phyloP scores from a whole-genome alignment of 768 basidiomycete genomes.

The Lentinula aciculospora region DNA sequence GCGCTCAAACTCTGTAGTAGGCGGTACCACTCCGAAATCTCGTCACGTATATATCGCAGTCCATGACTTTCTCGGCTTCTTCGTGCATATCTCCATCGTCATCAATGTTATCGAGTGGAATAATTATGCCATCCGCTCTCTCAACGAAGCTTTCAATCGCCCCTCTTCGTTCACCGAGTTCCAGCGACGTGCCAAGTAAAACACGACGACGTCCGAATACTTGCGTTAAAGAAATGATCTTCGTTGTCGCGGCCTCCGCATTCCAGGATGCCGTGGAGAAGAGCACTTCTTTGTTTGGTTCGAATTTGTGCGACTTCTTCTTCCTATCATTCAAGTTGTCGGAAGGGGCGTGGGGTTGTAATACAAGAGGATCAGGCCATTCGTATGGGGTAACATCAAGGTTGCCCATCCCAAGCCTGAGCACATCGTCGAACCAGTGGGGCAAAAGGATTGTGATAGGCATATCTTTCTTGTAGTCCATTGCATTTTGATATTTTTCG shows the following conservation, averaged over 20 bases:
- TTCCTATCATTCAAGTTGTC: constrained; percentile 13
- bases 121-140: constrained; percentile 51
- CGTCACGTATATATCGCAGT: constrained; percentile 73
- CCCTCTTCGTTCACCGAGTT: constrained; percentile 41
- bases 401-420: constrained; percentile 46
- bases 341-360: constrained; percentile 21
- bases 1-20: constrained; percentile 61
- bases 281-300: constrained; percentile 25
- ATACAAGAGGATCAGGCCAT: constrained; percentile 67
- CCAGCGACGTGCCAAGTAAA: constrained; percentile 56
- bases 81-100: constrained; percentile 23
- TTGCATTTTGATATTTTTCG: constrained; percentile 44
- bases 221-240: constrained; percentile 12
- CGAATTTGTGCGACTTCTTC: constrained; percentile 25
- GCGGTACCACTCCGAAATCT: constrained; percentile 61
- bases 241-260: constrained; percentile 14
- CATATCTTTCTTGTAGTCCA: constrained; percentile 51
- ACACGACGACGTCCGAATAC: constrained; percentile 61
- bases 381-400: constrained; percentile 53
- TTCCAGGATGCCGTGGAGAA: constrained; percentile 25
- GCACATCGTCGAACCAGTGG: constrained; percentile 87
- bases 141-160: constrained; percentile 57
- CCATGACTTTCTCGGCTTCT: constrained; percentile 35
- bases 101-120: constrained; percentile 20
- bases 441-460: constrained; percentile 69